These are phyloP conservation scores for Leccinum imitatum DNA, from an alignment of 768 basidiomycete species.

Conservation along the genomic window DNA sequence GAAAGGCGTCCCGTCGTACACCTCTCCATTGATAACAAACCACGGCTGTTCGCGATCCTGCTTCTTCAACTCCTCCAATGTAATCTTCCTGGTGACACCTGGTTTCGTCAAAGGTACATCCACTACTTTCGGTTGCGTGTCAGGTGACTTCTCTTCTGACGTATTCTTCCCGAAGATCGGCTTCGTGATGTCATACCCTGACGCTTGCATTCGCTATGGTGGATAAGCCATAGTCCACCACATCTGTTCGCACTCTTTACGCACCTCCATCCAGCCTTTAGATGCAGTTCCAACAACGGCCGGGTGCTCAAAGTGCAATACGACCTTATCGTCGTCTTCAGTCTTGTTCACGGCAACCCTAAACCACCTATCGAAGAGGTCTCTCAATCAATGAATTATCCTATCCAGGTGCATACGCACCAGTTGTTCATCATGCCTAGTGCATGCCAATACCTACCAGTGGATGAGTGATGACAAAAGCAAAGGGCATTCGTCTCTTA, in stretches of 20 bases:
- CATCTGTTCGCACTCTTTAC: background rate
- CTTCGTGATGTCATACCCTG: conserved; percentile 42
- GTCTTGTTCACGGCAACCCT: conserved; percentile 46
- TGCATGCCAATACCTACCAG: conserved; percentile 45
- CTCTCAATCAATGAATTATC: background rate
- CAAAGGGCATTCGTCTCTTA: conserved; percentile 19
- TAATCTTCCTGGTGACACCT: conserved; percentile 44
- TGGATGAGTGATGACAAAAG: conserved; percentile 6
- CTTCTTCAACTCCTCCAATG: conserved; percentile 41
- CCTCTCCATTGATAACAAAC: conserved; percentile 56
- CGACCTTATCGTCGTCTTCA: conserved; percentile 23
- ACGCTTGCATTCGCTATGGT: conserved; percentile 42
- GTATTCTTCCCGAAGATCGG: conserved; percentile 36
- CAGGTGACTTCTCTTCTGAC: background rate
- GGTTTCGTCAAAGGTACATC: conserved; percentile 46
- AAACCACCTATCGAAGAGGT: conserved; percentile 46
- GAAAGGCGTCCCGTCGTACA: conserved; percentile 53
- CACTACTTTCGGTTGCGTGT: background rate
- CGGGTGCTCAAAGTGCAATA: conserved; percentile 57
- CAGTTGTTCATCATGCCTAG: conserved; percentile 61
- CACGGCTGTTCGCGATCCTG: conserved; percentile 40
- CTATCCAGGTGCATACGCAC: conserved; percentile 5
- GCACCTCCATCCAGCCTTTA: conserved; percentile 62
- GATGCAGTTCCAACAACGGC: conserved; percentile 46
- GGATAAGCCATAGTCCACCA: background rate